These are phyloP conservation scores for Candida tropicalis DNA, from an alignment of 1,139 yeast genomes.

Conservation along the genomic window DNA sequence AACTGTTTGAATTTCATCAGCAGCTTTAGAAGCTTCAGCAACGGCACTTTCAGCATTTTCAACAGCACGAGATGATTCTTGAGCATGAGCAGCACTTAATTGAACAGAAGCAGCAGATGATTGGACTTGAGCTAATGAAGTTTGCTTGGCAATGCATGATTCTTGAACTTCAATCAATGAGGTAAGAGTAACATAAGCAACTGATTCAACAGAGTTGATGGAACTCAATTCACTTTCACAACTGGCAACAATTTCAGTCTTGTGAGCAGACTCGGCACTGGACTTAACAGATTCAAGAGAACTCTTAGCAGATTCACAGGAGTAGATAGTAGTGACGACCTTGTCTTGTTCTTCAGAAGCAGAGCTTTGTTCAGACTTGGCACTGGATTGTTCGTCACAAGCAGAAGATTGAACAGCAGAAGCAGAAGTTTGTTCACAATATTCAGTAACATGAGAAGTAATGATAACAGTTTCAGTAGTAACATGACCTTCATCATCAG, in stretches of 20 bases:
- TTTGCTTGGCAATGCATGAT: constrained; percentile 11
- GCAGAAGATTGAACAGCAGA: constrained; percentile 13
- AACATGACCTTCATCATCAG: constrained; percentile 9
- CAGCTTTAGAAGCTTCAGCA: constrained; percentile 12
- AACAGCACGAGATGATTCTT: constrained; percentile 8
- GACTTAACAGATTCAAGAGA: constrained; percentile 15
- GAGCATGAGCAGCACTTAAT: constrained; percentile 12
- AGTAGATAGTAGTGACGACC: constrained; percentile 13
- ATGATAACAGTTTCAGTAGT: constrained; percentile 7
- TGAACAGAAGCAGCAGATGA: constrained; percentile 13
- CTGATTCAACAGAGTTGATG: constrained; percentile 9
- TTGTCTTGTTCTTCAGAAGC: constrained; percentile 9
- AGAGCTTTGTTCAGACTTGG: constrained; percentile 12
- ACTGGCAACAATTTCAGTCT: constrained; percentile 12
- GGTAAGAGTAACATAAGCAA: constrained; percentile 9
- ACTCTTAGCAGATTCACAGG: constrained; percentile 16
- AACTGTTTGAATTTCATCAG: constrained; percentile 7
- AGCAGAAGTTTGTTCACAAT: constrained; percentile 11
- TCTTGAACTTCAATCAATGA: constrained; percentile 9
- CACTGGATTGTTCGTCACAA: constrained; percentile 8
- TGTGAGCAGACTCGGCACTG: constrained; percentile 10
- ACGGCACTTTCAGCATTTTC: constrained; percentile 13
- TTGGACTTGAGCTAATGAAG: constrained; percentile 10
- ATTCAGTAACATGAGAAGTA: constrained; percentile 10
- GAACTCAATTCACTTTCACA: constrained; percentile 12